Evolutionary conservation across 2,329 filamentous ascomycete genomes (phyloP).

Genomic region (Pseudocercospora vitis): DNA sequence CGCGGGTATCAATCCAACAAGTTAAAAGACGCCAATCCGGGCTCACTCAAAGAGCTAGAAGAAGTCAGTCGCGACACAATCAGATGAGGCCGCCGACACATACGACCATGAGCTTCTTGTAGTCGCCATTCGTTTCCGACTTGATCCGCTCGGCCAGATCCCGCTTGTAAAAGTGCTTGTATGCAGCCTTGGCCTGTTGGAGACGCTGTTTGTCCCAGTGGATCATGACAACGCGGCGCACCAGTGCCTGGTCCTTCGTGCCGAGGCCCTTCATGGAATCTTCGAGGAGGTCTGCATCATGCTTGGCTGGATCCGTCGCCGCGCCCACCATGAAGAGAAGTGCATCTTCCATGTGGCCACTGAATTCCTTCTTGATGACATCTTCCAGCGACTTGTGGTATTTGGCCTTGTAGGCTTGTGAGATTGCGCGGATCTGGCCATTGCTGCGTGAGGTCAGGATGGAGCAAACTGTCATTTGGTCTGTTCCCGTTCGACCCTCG

Average conservation of each 20-base stretch:
- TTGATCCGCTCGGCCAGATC: slow-evolving; percentile 69
- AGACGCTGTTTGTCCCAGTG: slow-evolving; percentile 81
- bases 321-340: slow-evolving; percentile 75
- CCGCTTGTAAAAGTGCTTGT: slow-evolving; percentile 67
- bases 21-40: slow-evolving; percentile 7
- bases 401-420: slow-evolving; percentile 69
- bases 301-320: slow-evolving; percentile 77
- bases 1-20: slow-evolving; percentile 19
- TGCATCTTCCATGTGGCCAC: slow-evolving; percentile 87
- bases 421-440: slow-evolving; percentile 79
- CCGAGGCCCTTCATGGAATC: slow-evolving; percentile 82
- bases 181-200: slow-evolving; percentile 76
- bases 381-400: slow-evolving; percentile 70
- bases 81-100: slow-evolving; percentile 25
- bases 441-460: slow-evolving; percentile 76
- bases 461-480: slow-evolving; percentile 74
- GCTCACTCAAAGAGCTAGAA: slow-evolving; percentile 26
- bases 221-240: slow-evolving; percentile 72
- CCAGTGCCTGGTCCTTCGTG: slow-evolving; percentile 79
- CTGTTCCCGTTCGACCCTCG: slow-evolving; percentile 63
- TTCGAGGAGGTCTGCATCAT: slow-evolving; percentile 80
- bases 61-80: slow-evolving; percentile 18
- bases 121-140: slow-evolving; percentile 78
- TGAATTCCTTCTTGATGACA: slow-evolving; percentile 79
- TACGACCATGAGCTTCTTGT: slow-evolving; percentile 72